phyloP scores from a whole-genome alignment of 2,329 filamentous ascomycete species.

The Dothistroma septosporum region DNA sequence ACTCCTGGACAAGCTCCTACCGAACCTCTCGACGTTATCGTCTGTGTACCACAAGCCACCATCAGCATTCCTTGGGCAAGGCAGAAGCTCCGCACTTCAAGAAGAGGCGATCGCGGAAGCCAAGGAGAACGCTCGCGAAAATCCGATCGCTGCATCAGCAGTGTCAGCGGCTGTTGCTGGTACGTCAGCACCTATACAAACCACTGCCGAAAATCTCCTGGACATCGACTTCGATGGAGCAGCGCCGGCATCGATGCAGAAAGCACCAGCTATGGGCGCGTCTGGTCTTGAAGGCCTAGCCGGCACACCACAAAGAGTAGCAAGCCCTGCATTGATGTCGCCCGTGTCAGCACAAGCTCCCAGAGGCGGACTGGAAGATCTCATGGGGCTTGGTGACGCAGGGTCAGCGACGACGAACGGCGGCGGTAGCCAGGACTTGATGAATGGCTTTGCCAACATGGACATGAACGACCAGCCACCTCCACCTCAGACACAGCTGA shows the following conservation, averaged over 20 bases:
- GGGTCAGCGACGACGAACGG: conserved; percentile 27
- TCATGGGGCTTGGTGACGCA: conserved; percentile 62
- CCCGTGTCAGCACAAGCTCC: conserved; percentile 38
- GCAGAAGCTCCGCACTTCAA: conserved; percentile 89
- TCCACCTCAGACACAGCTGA: conserved; percentile 59
- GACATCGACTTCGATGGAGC: conserved; percentile 96
- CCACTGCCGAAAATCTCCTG: conserved; percentile 87
- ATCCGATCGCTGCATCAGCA: conserved; percentile 84
- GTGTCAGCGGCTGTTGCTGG: conserved; percentile 61
- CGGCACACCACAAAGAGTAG: conserved; percentile 65
- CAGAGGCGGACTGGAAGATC: conserved; percentile 68
- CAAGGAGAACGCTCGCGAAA: conserved; percentile 84
- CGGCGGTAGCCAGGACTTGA: conserved; percentile 53
- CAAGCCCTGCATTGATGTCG: conserved; percentile 54
- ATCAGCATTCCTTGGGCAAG: conserved; percentile 95
- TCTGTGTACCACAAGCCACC: conserved; percentile 98
- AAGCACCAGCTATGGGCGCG: conserved; percentile 50
- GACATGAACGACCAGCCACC: conserved; percentile 67
- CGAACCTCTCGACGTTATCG: conserved; percentile 87
- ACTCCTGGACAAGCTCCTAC: conserved; percentile 83
- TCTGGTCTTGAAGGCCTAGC: conserved; percentile 53
- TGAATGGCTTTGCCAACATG: conserved; percentile 79
- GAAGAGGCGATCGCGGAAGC: conserved; percentile 95
- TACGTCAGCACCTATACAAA: conserved; percentile 48
- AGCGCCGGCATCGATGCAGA: conserved; percentile 80